phyloP scores from a whole-genome alignment of 768 basidiomycete genomes.

The Suillus sp. region DNA sequence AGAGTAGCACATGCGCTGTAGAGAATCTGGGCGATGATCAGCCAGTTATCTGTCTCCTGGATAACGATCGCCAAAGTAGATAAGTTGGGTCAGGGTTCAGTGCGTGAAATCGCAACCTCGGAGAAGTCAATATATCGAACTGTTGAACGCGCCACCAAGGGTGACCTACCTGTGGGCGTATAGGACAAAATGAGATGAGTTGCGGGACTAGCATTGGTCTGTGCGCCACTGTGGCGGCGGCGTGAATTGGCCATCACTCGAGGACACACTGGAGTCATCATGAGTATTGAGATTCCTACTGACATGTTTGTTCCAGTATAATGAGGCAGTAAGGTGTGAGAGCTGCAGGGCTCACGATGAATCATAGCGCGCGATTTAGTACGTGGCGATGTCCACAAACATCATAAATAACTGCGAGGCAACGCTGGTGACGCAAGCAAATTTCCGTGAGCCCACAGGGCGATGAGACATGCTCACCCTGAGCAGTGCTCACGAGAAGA shows the following conservation, averaged over 20 bases:
- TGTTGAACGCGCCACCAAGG: background rate
- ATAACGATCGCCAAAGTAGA: background rate
- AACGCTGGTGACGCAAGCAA: background rate
- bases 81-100: background rate
- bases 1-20: background rate
- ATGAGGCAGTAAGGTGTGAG: background rate
- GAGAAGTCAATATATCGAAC: background rate
- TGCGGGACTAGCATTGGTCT: background rate
- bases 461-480: background rate
- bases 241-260: background rate
- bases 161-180: background rate
- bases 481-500: background rate
- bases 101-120: background rate
- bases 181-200: background rate
- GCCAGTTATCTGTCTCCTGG: background rate
- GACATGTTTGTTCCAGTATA: background rate
- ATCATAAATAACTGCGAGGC: background rate
- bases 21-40: background rate
- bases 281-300: background rate
- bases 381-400: background rate
- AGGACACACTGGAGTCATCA: background rate
- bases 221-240: conserved; percentile 7
- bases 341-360: background rate
- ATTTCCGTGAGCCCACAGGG: background rate
- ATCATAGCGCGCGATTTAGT: background rate